Base-by-base conservation (phyloP, 495 filamentous ascomycete genomes). In the Neurospora pannonica region DNA sequence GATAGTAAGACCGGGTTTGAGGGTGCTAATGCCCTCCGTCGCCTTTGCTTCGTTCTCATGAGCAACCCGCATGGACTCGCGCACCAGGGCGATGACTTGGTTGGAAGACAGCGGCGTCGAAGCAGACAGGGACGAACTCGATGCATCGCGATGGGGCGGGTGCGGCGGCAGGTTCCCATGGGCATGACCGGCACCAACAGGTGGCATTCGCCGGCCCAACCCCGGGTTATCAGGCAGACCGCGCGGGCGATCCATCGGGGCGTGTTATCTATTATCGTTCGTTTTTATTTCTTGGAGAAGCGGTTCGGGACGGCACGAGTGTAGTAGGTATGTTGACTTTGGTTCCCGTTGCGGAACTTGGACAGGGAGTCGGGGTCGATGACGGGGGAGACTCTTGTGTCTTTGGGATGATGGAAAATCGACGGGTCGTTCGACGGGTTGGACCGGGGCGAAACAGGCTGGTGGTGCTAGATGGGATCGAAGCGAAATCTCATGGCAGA, bases 1-100 rank as follows among this genome's bases (percentile, higher is more conserved):
- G 78, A 99, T 91, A 17, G 95, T 97, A 75, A 97, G 85, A 34
- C 88, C 88, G 43, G 94, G 94, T 82, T 93, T 92, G 71, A 93
- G 85, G 21, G 89, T 90, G 72, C 87, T 91, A 24, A 92, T 88
- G 71, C 87, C 90, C 72, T 91, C 91, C 46, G 90, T 89, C 28
- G 89, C 85, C 73, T 91, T 90, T 36, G 88, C 89, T 78, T 92
- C 90, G 48, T 89, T 91, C 75, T 92, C 91, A 76, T 89, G 86
- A 5, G 91, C 92, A 79, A 84, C 87, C 70, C 90, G 88, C 81
- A 94, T 91, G 4, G 90, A 88, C 43, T 90, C 86, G 43, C 87
- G 86, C 62, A 90, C 90, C 34, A 93, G 83, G 38, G 82, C 80
- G 19, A 89, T 84, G 67, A 89, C 87, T 78, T 89, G 85, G 42